A percentile compares a stretch with the other conserved stretches of the same genome.
These are phyloP conservation scores for Aaosphaeria pasadenensis DNA, from an alignment of 2,329 filamentous ascomycete genomes.

Conservation along the genomic window DNA sequence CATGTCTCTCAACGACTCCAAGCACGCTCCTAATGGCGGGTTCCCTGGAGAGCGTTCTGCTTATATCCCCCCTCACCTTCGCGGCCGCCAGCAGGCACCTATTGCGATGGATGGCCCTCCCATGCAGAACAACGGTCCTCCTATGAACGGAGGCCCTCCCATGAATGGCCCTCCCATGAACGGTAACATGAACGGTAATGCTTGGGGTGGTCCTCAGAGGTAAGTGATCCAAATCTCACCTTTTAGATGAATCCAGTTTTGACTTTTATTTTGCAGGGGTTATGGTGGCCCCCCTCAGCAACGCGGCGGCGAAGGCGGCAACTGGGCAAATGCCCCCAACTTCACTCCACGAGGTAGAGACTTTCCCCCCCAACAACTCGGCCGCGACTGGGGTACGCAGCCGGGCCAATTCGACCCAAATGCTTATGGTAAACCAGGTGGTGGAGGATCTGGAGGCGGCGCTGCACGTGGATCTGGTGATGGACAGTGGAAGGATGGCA, in stretches of 20 bases:
- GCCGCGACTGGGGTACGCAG: constrained; percentile 40
- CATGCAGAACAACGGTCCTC: constrained; percentile 42
- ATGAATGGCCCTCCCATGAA: constrained; percentile 53
- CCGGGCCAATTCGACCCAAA: constrained; percentile 59
- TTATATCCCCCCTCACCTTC: constrained; percentile 85
- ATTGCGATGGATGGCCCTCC: constrained; percentile 12
- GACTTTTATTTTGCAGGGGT: constrained; percentile 15
- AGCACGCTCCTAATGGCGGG: constrained; percentile 54
- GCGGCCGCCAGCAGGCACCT: constrained; percentile 37
- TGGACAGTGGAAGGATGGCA: constrained; percentile 94
- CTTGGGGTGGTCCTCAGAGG: constrained; percentile 5
- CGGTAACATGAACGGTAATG: constrained; percentile 61
- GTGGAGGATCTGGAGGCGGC: constrained; percentile 42
- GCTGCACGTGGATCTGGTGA: constrained; percentile 82
- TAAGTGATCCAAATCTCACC: background rate
- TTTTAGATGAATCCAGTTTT: background rate
- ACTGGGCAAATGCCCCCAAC: constrained; percentile 58
- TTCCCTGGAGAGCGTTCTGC: constrained; percentile 60
- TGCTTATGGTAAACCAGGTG: constrained; percentile 56
- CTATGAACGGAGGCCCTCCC: constrained; percentile 47
- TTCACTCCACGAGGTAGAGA: constrained; percentile 51
- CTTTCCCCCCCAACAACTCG: constrained; percentile 18
- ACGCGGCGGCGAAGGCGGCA: constrained; percentile 39
- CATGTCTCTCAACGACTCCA: constrained; percentile 66
- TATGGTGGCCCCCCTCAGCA: constrained; percentile 27